Evolutionary conservation across 1,284 basidiomycete species (phyloP).

Genomic region (Exobasidium rhododendri): DNA sequence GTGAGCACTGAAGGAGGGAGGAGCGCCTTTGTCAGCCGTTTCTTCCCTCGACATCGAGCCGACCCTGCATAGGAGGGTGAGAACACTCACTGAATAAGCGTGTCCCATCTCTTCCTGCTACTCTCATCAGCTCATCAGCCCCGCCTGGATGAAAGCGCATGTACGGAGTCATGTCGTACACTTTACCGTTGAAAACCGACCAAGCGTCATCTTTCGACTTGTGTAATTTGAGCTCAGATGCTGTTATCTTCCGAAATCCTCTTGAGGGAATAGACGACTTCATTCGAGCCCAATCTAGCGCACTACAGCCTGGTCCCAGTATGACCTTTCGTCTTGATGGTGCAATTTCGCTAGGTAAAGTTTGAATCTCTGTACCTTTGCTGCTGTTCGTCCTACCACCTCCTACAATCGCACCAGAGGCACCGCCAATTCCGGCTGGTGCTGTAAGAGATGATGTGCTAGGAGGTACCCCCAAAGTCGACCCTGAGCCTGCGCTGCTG

Average conservation of each 20-base stretch:
- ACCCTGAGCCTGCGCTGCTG: conserved; percentile 5
- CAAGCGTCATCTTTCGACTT: conserved; percentile 83
- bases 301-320: conserved; percentile 83
- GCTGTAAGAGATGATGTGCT: conserved; percentile 39
- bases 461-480: conserved; percentile 53
- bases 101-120: conserved; percentile 89
- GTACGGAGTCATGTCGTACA: conserved; percentile 95
- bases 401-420: conserved; percentile 20
- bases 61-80: neutral
- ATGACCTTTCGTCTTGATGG: conserved; percentile 66
- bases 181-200: conserved; percentile 86
- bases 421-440: conserved; percentile 36
- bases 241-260: conserved; percentile 66
- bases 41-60: neutral
- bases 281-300: conserved; percentile 84
- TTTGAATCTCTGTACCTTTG: neutral
- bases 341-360: conserved; percentile 3
- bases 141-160: conserved; percentile 90
- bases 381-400: neutral
- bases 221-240: conserved; percentile 78
- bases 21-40: neutral
- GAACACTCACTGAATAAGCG: conserved; percentile 77
- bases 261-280: conserved; percentile 24
- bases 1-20: conserved; percentile 39
- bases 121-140: conserved; percentile 88